Evolutionary conservation across 2,329 filamentous ascomycete genomes (phyloP).

Genomic region (Trichoderma sp.): DNA sequence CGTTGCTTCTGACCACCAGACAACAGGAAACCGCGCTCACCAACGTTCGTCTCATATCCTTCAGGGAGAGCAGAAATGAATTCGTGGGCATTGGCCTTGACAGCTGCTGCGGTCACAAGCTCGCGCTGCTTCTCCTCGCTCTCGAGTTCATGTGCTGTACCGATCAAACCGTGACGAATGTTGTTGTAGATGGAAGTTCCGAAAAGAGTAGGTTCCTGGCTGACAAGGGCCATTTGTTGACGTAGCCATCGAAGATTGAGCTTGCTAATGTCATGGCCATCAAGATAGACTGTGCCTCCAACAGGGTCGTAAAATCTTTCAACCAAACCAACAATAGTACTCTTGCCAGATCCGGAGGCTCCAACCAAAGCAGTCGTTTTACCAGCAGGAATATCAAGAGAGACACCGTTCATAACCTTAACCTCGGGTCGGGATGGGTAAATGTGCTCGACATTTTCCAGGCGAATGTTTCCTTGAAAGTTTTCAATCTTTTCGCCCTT

Average conservation of each 20-base stretch:
- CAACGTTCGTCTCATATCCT: conserved; percentile 90
- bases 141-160: conserved; percentile 72
- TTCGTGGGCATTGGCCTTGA: conserved; percentile 91
- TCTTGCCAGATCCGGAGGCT: conserved; percentile 92
- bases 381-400: conserved; percentile 79
- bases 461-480: conserved; percentile 76
- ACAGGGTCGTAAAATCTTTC: conserved; percentile 95
- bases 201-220: conserved; percentile 91
- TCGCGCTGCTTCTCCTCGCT: conserved; percentile 69
- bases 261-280: conserved; percentile 78
- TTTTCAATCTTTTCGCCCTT: conserved; percentile 71
- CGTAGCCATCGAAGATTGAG: conserved; percentile 90
- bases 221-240: conserved; percentile 89
- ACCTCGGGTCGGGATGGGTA: conserved; percentile 94
- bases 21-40: conserved; percentile 88
- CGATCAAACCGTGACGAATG: conserved; percentile 85
- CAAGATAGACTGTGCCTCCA: conserved; percentile 74
- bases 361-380: conserved; percentile 94
- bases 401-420: conserved; percentile 82
- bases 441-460: conserved; percentile 85
- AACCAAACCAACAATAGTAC: conserved; percentile 88
- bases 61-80: conserved; percentile 84
- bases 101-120: conserved; percentile 78
- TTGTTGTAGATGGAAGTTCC: conserved; percentile 88
- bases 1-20: conserved; percentile 97